phyloP scores from a whole-genome alignment of 805 yeast species.

The Kluyveromyces wickerhamii region DNA sequence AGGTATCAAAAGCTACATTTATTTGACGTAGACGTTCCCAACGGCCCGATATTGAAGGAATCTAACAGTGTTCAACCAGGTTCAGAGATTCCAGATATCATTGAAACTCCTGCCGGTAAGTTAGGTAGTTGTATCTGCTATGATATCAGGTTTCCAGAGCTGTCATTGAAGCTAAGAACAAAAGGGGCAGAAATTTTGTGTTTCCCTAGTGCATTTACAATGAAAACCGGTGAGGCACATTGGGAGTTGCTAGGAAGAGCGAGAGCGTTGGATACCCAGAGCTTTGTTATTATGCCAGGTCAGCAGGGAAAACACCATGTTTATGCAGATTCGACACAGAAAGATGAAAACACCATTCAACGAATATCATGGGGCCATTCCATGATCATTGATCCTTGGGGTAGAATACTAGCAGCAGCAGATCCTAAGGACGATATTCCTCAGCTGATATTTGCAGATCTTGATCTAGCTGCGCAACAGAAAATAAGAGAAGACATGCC shows the following conservation, averaged over 20 bases:
- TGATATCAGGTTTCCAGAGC: conserved; percentile 82
- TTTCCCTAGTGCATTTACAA: conserved; percentile 89
- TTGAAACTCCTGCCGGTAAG: conserved; percentile 51
- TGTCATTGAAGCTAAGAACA: conserved; percentile 54
- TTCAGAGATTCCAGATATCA: conserved; percentile 40
- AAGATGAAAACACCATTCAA: conserved; percentile 14
- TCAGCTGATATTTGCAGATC: conserved; percentile 53
- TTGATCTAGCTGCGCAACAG: conserved; percentile 45
- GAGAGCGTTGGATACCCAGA: conserved; percentile 83
- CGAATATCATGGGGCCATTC: conserved; percentile 84
- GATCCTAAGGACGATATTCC: conserved; percentile 36
- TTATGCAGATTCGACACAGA: conserved; percentile 28
- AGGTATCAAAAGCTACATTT: conserved; percentile 81
- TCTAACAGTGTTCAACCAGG: conserved; percentile 82
- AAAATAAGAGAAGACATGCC: conserved; percentile 67
- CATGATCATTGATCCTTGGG: conserved; percentile 89
- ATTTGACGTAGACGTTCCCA: conserved; percentile 74
- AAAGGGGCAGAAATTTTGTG: conserved; percentile 71
- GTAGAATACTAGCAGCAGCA: conserved; percentile 56
- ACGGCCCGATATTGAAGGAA: conserved; percentile 77
- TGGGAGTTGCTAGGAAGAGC: conserved; percentile 78
- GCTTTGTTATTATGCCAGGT: conserved; percentile 82
- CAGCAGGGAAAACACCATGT: conserved; percentile 74
- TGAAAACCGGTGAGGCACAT: conserved; percentile 85
- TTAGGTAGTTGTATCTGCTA: conserved; percentile 75